These are phyloP conservation scores for Tetrapisispora nanseiensis DNA, from an alignment of 805 yeast genomes.

Conservation along the genomic window DNA sequence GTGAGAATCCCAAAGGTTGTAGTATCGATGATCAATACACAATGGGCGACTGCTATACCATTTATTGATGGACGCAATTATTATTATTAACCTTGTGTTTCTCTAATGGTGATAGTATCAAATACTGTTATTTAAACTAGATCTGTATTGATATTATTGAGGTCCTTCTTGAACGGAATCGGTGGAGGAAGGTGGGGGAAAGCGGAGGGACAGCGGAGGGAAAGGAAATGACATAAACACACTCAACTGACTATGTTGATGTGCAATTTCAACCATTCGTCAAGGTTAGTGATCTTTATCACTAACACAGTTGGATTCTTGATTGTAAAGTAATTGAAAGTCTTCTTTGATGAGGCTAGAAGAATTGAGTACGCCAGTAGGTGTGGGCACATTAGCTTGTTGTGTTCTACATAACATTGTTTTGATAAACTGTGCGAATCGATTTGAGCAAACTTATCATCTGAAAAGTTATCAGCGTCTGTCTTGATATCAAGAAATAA, in stretches of 20 bases:
- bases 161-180: no score
- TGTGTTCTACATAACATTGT: slow-evolving; percentile 19
- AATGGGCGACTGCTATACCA: no score
- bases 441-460: slow-evolving; percentile 22
- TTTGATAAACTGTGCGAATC: slow-evolving; percentile 20
- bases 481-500: slow-evolving; percentile 10
- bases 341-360: slow-evolving; percentile 13
- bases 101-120: no score
- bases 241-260: slow-evolving; percentile 20
- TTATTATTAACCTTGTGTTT: no score
- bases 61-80: no score
- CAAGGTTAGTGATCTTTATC: slow-evolving; percentile 19
- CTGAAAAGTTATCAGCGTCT: slow-evolving; percentile 15
- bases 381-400: slow-evolving; percentile 26
- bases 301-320: slow-evolving; percentile 16
- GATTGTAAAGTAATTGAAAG: slow-evolving; percentile 17
- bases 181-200: no score
- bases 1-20: no score
- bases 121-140: no score
- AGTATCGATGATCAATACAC: background rate
- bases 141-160: no score
- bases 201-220: no score
- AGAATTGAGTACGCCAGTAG: slow-evolving; percentile 25
- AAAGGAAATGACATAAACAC: no score
- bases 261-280: slow-evolving; percentile 30